Percentiles rank a stretch among this genome's conserved stretches.
These are phyloP conservation scores for Fusarium piperis DNA, from an alignment of 2,329 filamentous ascomycete genomes.

Conservation along the genomic window DNA sequence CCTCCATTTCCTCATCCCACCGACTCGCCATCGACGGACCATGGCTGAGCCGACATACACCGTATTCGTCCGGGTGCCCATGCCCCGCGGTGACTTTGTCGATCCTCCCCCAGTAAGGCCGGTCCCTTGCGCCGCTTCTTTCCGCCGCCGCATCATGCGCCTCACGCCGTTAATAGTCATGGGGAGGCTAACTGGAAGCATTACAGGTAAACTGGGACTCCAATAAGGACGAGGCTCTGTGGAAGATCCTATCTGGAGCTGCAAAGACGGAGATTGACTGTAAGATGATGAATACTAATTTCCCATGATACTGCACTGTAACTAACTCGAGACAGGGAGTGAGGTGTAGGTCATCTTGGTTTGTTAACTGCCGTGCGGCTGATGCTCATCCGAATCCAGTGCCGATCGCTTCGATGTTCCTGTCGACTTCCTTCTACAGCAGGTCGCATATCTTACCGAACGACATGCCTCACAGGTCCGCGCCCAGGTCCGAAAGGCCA, in stretches of 20 bases:
- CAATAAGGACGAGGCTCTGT: conserved; percentile 85
- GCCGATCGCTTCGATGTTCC: conserved; percentile 84
- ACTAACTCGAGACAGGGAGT: conserved; percentile 67
- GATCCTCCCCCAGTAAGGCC: conserved; percentile 82
- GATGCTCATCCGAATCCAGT: conserved; percentile 53
- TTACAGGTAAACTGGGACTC: conserved; percentile 86
- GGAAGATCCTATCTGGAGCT: conserved; percentile 87
- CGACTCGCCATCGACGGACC: conserved; percentile 32
- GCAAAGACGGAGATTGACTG: conserved; percentile 89
- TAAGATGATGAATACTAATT: conserved; percentile 53
- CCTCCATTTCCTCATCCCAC: conserved; percentile 23
- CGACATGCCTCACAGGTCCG: conserved; percentile 89
- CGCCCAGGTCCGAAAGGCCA: conserved; percentile 85
- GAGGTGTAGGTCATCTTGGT: conserved; percentile 68
- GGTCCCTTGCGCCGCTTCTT: conserved; percentile 36
- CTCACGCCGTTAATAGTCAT: conserved; percentile 9
- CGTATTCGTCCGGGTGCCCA: conserved; percentile 89
- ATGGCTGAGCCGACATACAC: conserved; percentile 71
- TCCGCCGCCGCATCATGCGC: conserved; percentile 28
- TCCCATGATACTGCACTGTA: neutral
- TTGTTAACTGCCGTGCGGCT: conserved; percentile 11
- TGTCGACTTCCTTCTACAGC: conserved; percentile 87
- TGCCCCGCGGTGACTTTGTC: conserved; percentile 85
- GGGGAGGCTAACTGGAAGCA: conserved; percentile 36
- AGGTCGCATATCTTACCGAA: conserved; percentile 94